These are phyloP conservation scores for Knufia petricola DNA, from an alignment of 2,329 filamentous ascomycete genomes.

Conservation along the genomic window DNA sequence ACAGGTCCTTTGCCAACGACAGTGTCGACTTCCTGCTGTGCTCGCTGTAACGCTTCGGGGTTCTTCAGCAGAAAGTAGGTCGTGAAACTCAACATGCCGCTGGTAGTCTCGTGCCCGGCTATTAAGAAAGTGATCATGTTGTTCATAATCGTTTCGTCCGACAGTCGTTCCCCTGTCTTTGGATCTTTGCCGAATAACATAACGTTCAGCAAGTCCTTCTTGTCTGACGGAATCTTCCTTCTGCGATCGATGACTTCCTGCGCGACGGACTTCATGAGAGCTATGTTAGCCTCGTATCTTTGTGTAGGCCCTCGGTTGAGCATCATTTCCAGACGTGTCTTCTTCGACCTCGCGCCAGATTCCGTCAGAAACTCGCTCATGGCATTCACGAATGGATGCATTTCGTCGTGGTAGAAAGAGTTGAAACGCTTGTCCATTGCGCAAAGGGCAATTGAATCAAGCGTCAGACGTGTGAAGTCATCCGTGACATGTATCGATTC, in stretches of 20 bases:
- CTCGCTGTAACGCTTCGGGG: conserved; percentile 49
- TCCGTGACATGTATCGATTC: conserved; percentile 51
- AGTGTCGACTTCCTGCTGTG: conserved; percentile 57
- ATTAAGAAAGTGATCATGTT: conserved; percentile 58
- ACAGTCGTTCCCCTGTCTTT: conserved; percentile 56
- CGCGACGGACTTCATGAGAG: conserved; percentile 17
- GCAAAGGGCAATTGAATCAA: conserved; percentile 63
- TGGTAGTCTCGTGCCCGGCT: conserved; percentile 59
- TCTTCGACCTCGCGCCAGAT: conserved; percentile 40
- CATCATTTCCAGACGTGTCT: conserved; percentile 37
- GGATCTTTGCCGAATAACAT: conserved; percentile 61
- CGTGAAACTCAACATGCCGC: conserved; percentile 55
- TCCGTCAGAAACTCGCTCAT: conserved; percentile 57
- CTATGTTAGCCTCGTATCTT: conserved; percentile 17
- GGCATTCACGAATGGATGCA: conserved; percentile 60
- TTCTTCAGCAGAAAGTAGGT: conserved; percentile 58
- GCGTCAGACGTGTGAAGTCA: conserved; percentile 62
- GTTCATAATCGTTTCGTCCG: conserved; percentile 52
- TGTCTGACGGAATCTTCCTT: conserved; percentile 41
- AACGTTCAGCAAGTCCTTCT: conserved; percentile 59
- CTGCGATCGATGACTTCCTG: conserved; percentile 48
- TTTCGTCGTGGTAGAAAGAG: conserved; percentile 57
- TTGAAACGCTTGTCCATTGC: conserved; percentile 67
- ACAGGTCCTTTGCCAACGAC: conserved; percentile 48
- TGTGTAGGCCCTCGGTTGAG: conserved; percentile 12